These are phyloP conservation scores for Bimuria novae-zelandiae DNA, from an alignment of 2,329 filamentous ascomycete genomes.

Conservation along the genomic window DNA sequence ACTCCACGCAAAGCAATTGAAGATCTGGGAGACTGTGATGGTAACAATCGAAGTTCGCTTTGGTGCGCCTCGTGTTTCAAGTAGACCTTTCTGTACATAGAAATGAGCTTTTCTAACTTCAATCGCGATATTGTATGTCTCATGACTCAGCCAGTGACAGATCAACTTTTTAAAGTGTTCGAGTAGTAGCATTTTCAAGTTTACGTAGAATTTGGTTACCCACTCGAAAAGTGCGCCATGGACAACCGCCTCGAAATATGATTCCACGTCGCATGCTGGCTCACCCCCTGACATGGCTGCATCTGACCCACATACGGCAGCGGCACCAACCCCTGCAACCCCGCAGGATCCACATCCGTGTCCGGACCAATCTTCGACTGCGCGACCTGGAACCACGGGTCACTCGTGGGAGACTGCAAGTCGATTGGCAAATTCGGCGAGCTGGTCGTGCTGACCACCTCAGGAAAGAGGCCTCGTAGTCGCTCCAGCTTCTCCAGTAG, in stretches of 20 bases:
- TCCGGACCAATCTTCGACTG: constrained; percentile 38
- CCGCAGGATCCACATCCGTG: constrained; percentile 13
- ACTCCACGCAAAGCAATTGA: constrained; percentile 16
- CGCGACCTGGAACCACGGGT: constrained; percentile 42
- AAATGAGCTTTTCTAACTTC: neutral
- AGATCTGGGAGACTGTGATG: neutral
- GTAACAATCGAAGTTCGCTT: neutral
- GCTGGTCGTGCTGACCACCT: constrained; percentile 38
- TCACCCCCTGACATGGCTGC: constrained; percentile 19
- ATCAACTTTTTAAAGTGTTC: too few relatives aligned
- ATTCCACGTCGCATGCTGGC: constrained; percentile 38
- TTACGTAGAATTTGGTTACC: neutral
- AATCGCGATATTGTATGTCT: neutral
- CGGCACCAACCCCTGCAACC: constrained; percentile 27
- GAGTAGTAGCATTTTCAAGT: neutral
- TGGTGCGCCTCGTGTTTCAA: neutral
- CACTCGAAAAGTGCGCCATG: constrained; percentile 24
- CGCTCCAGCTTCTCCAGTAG: constrained; percentile 49
- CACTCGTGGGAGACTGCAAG: constrained; percentile 31
- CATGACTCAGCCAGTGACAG: too few relatives aligned
- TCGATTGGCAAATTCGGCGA: constrained; percentile 39
- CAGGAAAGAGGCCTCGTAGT: constrained; percentile 42
- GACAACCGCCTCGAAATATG: constrained; percentile 38
- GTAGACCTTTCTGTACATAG: neutral
- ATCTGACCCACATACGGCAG: constrained; percentile 15